Evolutionary conservation across 129 eudicot genomes (phyloP).

Genomic region (Ambrosia trifida): DNA sequence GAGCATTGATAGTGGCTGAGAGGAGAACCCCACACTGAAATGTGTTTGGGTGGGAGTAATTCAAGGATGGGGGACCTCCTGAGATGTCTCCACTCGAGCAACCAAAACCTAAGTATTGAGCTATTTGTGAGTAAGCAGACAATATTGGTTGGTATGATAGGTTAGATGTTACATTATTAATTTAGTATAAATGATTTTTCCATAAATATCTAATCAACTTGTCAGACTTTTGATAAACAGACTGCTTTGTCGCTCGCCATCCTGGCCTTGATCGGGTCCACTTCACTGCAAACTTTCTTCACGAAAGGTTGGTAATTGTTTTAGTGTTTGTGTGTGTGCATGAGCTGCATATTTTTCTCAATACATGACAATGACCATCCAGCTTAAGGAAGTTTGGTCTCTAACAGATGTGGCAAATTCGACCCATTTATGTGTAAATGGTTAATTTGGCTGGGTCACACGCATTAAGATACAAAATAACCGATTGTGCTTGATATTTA

Average conservation of each 20-base stretch:
- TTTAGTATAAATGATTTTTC: background rate
- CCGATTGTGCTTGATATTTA: no score
- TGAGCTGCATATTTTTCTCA: background rate
- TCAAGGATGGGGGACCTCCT: background rate
- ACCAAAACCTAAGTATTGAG: no score
- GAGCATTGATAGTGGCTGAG: background rate
- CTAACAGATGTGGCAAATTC: background rate
- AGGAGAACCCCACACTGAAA: background rate
- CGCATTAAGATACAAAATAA: no score
- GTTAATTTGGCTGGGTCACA: no score
- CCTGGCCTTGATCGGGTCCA: slow-evolving; percentile 52
- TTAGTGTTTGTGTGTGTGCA: background rate
- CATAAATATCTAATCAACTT: background rate
- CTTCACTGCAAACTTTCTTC: slow-evolving; percentile 49
- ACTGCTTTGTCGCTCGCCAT: slow-evolving; percentile 43
- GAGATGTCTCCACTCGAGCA: background rate
- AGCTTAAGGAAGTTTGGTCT: background rate
- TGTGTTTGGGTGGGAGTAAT: background rate
- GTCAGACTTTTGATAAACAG: slow-evolving; percentile 37
- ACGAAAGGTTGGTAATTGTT: slow-evolving; percentile 41
- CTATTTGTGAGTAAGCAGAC: background rate
- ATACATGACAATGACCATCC: background rate
- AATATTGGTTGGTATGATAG: background rate
- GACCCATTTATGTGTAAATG: no score
- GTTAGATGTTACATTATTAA: background rate